Evolutionary conservation across 192 early-diverging fungal genomes (phyloP).

Genomic region (Chytriomyces sp.): DNA sequence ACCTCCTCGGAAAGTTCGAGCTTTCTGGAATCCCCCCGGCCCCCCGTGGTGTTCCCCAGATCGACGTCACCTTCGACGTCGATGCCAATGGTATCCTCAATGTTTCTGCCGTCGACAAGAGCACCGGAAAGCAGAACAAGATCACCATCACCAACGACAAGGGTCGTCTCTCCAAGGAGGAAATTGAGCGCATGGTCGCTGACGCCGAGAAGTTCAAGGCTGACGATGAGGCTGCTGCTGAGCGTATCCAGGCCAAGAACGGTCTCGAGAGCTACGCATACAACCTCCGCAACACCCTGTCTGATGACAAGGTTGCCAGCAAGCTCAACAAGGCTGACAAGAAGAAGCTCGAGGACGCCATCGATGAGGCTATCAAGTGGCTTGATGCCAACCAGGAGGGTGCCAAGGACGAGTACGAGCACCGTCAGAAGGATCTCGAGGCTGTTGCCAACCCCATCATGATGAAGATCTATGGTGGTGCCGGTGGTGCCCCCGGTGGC

Average conservation of each 20-base stretch:
- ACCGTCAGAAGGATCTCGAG: slow-evolving; percentile 93
- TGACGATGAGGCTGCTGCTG: slow-evolving; percentile 93
- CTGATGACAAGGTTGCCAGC: slow-evolving; percentile 78
- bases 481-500: slow-evolving; percentile 69
- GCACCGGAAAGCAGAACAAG: slow-evolving; percentile 91
- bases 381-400: slow-evolving; percentile 93
- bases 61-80: slow-evolving; percentile 96
- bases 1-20: slow-evolving; percentile 97
- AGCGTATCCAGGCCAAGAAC: slow-evolving; percentile 89
- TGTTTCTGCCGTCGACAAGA: slow-evolving; percentile 90
- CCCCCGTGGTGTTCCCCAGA: slow-evolving; percentile 95
- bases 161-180: slow-evolving; percentile 96
- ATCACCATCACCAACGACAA: slow-evolving; percentile 99
- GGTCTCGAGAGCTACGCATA: slow-evolving; percentile 96
- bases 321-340: slow-evolving; percentile 87
- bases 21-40: slow-evolving; percentile 96
- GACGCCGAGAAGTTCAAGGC: slow-evolving; percentile 96
- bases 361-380: slow-evolving; percentile 94
- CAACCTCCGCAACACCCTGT: slow-evolving; percentile 92
- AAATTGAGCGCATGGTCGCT: slow-evolving; percentile 95
- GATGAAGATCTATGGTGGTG: slow-evolving; percentile 87
- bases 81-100: slow-evolving; percentile 98
- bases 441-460: slow-evolving; percentile 96
- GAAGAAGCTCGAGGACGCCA: slow-evolving; percentile 78
- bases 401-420: slow-evolving; percentile 97